Percentiles rank a stretch among this genome's conserved stretches.
phyloP scores from a whole-genome alignment of 139 green algal species.

The Parachlorella kessleri region DNA sequence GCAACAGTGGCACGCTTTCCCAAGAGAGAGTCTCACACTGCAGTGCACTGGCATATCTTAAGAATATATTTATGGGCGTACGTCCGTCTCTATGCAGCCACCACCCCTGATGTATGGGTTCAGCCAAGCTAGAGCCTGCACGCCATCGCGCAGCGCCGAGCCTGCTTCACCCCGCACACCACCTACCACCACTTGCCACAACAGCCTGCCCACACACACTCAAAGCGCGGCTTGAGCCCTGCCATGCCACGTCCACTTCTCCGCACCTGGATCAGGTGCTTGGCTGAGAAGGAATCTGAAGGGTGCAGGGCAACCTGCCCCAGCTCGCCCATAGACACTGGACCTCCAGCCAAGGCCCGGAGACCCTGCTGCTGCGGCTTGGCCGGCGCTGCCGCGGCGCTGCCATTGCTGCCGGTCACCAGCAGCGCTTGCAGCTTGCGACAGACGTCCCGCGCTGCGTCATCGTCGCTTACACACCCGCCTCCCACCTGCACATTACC shows the following conservation, averaged over 20 bases:
- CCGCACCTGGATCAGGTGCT: constrained; percentile 50
- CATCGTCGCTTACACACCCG: constrained; percentile 35
- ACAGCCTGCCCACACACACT: not conserved
- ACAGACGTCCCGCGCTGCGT: constrained; percentile 26
- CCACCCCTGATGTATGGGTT: too few species aligned
- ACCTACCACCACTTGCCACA: too few species aligned
- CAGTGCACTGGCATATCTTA: too few species aligned
- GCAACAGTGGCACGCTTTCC: too few species aligned
- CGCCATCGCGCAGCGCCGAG: too few species aligned
- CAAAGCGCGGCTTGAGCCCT: not conserved
- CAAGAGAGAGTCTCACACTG: too few species aligned
- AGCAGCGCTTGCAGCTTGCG: constrained; percentile 26
- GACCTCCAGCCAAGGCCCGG: too few species aligned
- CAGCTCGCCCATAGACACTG: constrained; percentile 46
- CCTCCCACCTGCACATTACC: constrained; percentile 30
- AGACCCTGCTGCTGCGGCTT: not conserved
- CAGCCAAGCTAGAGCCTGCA: too few species aligned
- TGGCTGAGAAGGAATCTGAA: constrained; percentile 35
- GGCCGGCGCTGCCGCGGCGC: not conserved
- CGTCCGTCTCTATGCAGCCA: too few species aligned
- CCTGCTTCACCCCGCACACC: too few species aligned
- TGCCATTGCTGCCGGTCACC: not conserved
- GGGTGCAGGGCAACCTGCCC: constrained; percentile 32
- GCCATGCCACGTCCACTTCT: too few species aligned
- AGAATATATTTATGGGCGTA: too few species aligned